Percentiles rank a stretch among this genome's conserved stretches.
Evolutionary conservation across 306 rosid genomes (phyloP).

Genomic region (Cucurbita maxima): DNA sequence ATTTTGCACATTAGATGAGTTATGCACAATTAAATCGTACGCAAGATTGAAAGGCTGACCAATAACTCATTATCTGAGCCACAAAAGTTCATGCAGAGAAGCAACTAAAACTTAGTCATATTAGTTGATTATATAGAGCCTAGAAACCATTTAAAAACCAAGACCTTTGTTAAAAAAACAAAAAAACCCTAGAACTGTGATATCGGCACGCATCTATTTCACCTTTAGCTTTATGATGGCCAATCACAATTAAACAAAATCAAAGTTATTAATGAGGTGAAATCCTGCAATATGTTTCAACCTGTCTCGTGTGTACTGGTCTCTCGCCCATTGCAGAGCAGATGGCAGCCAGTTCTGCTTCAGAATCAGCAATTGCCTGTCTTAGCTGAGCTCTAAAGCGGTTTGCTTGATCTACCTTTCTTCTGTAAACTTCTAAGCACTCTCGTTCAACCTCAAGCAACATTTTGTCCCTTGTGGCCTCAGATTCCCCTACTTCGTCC

Average conservation of each 20-base stretch:
- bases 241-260: not conserved
- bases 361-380: conserved; percentile 33
- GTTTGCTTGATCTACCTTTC: conserved; percentile 44
- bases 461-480: conserved; percentile 30
- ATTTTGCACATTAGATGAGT: not conserved
- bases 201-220: not conserved
- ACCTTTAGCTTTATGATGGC: not conserved
- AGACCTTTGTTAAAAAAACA: too few species aligned
- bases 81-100: not conserved
- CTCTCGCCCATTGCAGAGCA: conserved; percentile 43
- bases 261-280: not conserved
- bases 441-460: conserved; percentile 44
- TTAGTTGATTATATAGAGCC: not conserved
- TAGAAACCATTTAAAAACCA: not conserved
- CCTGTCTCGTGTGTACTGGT: conserved; percentile 26
- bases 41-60: not conserved
- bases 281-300: conserved; percentile 1
- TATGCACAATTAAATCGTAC: not conserved
- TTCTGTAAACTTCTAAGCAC: conserved; percentile 41
- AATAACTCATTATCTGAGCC: not conserved
- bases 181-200: not conserved
- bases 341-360: conserved; percentile 37
- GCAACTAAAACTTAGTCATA: not conserved
- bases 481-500: conserved; percentile 73
- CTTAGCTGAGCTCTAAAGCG: conserved; percentile 32